Conservation (phyloP, 768 basidiomycete genomes). For the Astraeus odoratus region DNA sequence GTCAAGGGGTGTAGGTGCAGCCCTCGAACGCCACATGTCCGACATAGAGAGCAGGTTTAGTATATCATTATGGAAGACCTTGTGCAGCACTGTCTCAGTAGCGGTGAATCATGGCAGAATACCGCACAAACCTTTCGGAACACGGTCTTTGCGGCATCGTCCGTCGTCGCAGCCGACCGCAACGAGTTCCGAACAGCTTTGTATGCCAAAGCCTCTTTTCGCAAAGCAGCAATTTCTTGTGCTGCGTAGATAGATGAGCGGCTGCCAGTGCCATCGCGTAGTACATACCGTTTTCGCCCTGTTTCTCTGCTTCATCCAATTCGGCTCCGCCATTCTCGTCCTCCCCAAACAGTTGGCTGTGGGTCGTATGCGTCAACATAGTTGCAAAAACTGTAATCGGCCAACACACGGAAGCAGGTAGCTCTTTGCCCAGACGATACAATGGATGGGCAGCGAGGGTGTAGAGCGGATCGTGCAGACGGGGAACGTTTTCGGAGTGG, state of each 20-base stretch:
- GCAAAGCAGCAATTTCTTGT: constrained; percentile 82
- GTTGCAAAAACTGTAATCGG: neutral
- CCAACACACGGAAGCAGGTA: constrained; percentile 81
- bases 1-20: constrained; percentile 80
- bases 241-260: constrained; percentile 36
- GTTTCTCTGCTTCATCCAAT: constrained; percentile 85
- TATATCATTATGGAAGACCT: constrained; percentile 90
- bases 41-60: constrained; percentile 84
- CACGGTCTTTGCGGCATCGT: constrained; percentile 56
- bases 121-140: constrained; percentile 82
- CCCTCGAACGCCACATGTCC: constrained; percentile 94
- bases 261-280: constrained; percentile 9
- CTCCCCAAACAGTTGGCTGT: constrained; percentile 90
- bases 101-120: neutral
- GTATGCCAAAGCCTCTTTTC: constrained; percentile 88
- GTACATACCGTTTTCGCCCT: constrained; percentile 81
- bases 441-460: constrained; percentile 95
- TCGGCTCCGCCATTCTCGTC: constrained; percentile 79
- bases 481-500: constrained; percentile 89
- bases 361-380: neutral
- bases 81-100: neutral
- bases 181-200: constrained; percentile 68
- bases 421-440: constrained; percentile 98
- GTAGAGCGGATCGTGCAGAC: constrained; percentile 98
- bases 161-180: constrained; percentile 32